Percentiles rank a stretch among this genome's conserved stretches.
phyloP scores from a whole-genome alignment of 2,329 filamentous ascomycete species.

The Lachnellula cervina region DNA sequence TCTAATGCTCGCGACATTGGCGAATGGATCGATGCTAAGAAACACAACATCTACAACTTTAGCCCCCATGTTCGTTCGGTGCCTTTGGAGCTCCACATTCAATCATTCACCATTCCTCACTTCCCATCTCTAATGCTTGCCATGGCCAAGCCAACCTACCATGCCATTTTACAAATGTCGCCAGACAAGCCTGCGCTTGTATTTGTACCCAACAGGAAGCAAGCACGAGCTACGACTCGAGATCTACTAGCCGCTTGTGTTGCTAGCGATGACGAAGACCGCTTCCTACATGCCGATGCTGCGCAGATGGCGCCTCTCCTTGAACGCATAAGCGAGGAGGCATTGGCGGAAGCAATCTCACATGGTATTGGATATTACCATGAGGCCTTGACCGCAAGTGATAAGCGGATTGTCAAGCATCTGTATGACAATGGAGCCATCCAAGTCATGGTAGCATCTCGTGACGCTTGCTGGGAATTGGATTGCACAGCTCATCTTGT shows the following conservation, averaged over 20 bases:
- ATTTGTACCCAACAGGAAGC: conserved; percentile 91
- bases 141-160: conserved; percentile 92
- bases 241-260: conserved; percentile 85
- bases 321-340: conserved; percentile 76
- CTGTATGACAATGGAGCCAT: conserved; percentile 73
- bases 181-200: conserved; percentile 84
- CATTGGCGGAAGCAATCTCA: conserved; percentile 80
- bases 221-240: conserved; percentile 79
- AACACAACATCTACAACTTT: conserved; percentile 99
- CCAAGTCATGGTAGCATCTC: conserved; percentile 66
- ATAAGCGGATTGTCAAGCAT: conserved; percentile 91
- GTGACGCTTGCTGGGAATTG: conserved; percentile 95
- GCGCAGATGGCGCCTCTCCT: conserved; percentile 80
- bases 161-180: conserved; percentile 82
- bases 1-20: conserved; percentile 91
- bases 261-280: conserved; percentile 85
- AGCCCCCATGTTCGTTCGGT: conserved; percentile 86
- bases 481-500: conserved; percentile 85
- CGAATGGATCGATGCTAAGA: conserved; percentile 96
- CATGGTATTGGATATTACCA: conserved; percentile 98
- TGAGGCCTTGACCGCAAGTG: conserved; percentile 80
- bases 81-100: conserved; percentile 87
- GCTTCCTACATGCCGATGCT: conserved; percentile 81
- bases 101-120: conserved; percentile 92
- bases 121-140: conserved; percentile 98